Conservation (phyloP, 768 basidiomycete species). For the Kwoniella botswanensis region DNA sequence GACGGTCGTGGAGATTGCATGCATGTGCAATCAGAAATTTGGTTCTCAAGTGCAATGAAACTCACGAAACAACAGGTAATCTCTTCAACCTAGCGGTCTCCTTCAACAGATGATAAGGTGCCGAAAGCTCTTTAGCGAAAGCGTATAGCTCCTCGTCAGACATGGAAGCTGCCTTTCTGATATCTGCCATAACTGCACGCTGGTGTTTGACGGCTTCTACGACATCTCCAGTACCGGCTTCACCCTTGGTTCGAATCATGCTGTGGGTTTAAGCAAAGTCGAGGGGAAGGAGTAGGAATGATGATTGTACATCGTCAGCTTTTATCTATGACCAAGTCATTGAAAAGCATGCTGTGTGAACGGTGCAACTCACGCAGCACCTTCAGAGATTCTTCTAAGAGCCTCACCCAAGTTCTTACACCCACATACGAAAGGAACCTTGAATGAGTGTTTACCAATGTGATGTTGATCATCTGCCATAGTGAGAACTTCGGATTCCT, state of each 20-base stretch:
- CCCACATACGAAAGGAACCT: slow-evolving; percentile 91
- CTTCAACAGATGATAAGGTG: slow-evolving; percentile 93
- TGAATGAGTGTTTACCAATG: slow-evolving; percentile 95
- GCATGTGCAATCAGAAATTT: not conserved
- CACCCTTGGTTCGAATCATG: slow-evolving; percentile 94
- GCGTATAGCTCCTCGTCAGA: slow-evolving; percentile 92
- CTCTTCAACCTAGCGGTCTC: slow-evolving; percentile 92
- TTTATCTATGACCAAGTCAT: not conserved
- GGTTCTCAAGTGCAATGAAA: slow-evolving; percentile 1
- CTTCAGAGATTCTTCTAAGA: slow-evolving; percentile 92
- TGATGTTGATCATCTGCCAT: slow-evolving; percentile 95
- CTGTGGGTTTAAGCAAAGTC: slow-evolving; percentile 15
- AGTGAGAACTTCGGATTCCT: slow-evolving; percentile 73
- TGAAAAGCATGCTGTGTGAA: not conserved
- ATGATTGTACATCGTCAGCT: too few species aligned
- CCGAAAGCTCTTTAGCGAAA: slow-evolving; percentile 75
- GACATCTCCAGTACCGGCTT: slow-evolving; percentile 62
- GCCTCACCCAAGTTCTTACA: slow-evolving; percentile 95
- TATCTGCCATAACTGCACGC: slow-evolving; percentile 79
- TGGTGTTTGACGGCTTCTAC: slow-evolving; percentile 84
- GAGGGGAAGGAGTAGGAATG: not conserved
- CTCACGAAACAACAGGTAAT: slow-evolving; percentile 77
- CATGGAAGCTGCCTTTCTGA: slow-evolving; percentile 84
- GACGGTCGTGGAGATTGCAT: not conserved
- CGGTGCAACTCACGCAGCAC: slow-evolving; percentile 68